Evolutionary conservation across 371 early-diverging fungal species (phyloP).

Genomic region (Globomyces sp.): DNA sequence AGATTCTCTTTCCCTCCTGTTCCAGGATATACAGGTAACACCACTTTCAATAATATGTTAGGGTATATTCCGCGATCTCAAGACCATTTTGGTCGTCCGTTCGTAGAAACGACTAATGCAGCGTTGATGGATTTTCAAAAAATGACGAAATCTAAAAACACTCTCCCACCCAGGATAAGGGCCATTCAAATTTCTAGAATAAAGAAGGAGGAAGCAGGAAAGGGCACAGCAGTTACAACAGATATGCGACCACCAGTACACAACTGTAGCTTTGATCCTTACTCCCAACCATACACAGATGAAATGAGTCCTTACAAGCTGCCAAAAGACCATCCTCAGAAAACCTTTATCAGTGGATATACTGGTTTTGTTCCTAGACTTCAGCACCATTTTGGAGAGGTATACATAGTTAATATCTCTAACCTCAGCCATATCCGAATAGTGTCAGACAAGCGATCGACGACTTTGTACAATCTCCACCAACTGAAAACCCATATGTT

Average conservation of each 20-base stretch:
- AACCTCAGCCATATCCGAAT: slow-evolving; percentile 40
- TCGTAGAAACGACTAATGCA: slow-evolving; percentile 47
- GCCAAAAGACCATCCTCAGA: slow-evolving; percentile 43
- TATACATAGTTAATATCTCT: slow-evolving; percentile 14
- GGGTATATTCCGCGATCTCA: slow-evolving; percentile 53
- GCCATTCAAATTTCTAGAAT: slow-evolving; percentile 28
- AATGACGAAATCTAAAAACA: slow-evolving; percentile 43
- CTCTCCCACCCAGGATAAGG: slow-evolving; percentile 43
- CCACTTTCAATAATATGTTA: slow-evolving; percentile 12
- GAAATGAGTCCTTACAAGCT: slow-evolving; percentile 47
- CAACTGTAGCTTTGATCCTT: slow-evolving; percentile 17
- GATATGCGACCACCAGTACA: background rate
- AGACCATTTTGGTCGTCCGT: slow-evolving; percentile 52
- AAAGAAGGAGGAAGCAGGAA: slow-evolving; percentile 1
- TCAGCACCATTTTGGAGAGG: slow-evolving; percentile 57
- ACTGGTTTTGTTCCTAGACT: slow-evolving; percentile 53
- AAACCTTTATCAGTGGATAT: slow-evolving; percentile 51
- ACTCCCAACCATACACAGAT: slow-evolving; percentile 27
- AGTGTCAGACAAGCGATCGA: slow-evolving; percentile 51
- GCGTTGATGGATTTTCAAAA: slow-evolving; percentile 44
- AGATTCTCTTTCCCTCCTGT: slow-evolving; percentile 55
- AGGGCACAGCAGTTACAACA: background rate
- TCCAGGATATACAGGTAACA: slow-evolving; percentile 49
- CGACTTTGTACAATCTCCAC: slow-evolving; percentile 41
- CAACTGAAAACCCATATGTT: slow-evolving; percentile 30